Percentiles rank a stretch among this genome's conserved stretches.
Conservation (phyloP, 2,329 filamentous ascomycete species). For the Pestalotiopsis sp. region DNA sequence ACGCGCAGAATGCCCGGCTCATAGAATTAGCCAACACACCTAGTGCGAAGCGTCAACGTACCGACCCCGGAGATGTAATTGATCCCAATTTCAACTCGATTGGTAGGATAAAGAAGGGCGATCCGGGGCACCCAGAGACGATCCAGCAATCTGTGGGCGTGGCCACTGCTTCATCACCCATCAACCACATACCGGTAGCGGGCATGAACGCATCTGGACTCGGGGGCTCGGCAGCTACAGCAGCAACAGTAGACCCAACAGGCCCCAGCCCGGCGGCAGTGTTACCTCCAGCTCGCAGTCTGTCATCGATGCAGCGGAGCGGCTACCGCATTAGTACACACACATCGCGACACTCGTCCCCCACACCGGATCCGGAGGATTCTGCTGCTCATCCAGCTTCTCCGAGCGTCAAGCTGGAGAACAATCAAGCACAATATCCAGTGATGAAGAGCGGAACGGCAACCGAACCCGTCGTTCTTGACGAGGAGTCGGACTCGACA, state of each 20-base stretch:
- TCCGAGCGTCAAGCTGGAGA: not conserved
- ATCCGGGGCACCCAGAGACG: not conserved
- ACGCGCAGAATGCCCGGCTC: conserved; percentile 43
- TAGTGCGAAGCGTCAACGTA: conserved; percentile 29
- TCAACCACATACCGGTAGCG: conserved; percentile 26
- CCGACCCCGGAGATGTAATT: conserved; percentile 17
- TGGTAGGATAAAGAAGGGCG: too few relatives aligned
- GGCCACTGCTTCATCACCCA: conserved; percentile 14
- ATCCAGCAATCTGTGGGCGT: not conserved
- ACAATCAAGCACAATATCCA: not conserved
- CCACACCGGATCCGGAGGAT: conserved; percentile 15
- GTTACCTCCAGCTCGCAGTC: conserved; percentile 21
- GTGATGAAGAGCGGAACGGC: conserved; percentile 20
- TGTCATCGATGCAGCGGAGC: conserved; percentile 30
- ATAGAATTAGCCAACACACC: conserved; percentile 33
- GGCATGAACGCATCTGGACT: conserved; percentile 29
- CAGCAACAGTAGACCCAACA: conserved; percentile 27
- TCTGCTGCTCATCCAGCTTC: conserved; percentile 7
- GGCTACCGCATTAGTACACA: conserved; percentile 34
- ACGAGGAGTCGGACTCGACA: conserved; percentile 23
- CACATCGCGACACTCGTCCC: conserved; percentile 13
- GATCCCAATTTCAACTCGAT: not conserved
- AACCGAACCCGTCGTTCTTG: conserved; percentile 26
- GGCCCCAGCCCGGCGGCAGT: conserved; percentile 1
- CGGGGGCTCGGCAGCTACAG: conserved; percentile 29